phyloP scores from a whole-genome alignment of 2,329 filamentous ascomycete genomes.

The Xylariaceae sp. region DNA sequence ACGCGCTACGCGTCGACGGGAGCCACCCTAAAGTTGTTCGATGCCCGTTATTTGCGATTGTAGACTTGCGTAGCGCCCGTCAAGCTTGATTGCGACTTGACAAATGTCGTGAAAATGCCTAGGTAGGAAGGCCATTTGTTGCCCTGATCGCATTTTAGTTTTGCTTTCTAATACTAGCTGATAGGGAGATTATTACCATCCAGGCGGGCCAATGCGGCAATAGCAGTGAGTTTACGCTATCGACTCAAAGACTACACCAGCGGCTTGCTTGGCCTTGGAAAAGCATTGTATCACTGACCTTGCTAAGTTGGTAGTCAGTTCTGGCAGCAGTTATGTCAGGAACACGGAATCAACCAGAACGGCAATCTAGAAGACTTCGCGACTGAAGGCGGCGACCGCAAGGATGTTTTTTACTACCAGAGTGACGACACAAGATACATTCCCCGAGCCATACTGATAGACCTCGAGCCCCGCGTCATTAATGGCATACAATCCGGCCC shows the following conservation, averaged over 20 bases:
- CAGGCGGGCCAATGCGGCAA: conserved; percentile 99
- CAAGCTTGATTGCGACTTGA: neutral
- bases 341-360: conserved; percentile 97
- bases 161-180: conserved; percentile 6
- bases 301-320: conserved; percentile 88
- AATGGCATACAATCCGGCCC: conserved; percentile 90
- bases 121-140: conserved; percentile 17
- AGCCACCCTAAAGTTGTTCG: neutral
- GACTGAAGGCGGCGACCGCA: conserved; percentile 95
- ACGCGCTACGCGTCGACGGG: conserved; percentile 10
- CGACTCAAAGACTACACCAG: no score
- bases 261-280: conserved; percentile 21
- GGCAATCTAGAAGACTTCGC: conserved; percentile 98
- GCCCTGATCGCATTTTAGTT: neutral
- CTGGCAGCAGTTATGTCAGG: conserved; percentile 97
- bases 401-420: conserved; percentile 99
- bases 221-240: conserved; percentile 79
- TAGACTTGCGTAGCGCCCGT: neutral
- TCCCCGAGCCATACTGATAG: conserved; percentile 91
- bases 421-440: conserved; percentile 99
- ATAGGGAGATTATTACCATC: conserved; percentile 97
- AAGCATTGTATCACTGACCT: conserved; percentile 40
- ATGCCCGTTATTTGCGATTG: neutral
- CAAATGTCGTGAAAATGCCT: conserved; percentile 28
- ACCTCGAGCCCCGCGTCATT: conserved; percentile 92